Percentiles rank a stretch among this genome's conserved stretches.
phyloP scores from a whole-genome alignment of 75 land plant genomes.

The Pinus tabuliformis region DNA sequence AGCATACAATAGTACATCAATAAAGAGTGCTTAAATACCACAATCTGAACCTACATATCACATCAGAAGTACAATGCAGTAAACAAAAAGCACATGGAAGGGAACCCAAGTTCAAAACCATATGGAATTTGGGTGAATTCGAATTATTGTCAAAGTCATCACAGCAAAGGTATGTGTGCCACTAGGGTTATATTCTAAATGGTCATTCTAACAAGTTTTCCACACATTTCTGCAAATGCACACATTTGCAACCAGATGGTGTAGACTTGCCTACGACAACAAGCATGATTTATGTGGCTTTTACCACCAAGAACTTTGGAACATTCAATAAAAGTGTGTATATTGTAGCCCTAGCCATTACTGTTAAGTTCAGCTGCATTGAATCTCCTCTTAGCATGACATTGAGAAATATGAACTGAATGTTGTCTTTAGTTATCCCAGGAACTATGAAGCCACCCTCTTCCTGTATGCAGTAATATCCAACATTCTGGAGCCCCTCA shows the following conservation, averaged over 20 bases:
- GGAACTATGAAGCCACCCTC: background rate
- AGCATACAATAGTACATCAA: background rate
- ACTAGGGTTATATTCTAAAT: background rate
- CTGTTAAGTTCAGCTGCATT: too few species aligned
- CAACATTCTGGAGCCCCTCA: background rate
- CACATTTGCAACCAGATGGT: background rate
- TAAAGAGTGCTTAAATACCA: background rate
- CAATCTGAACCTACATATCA: background rate
- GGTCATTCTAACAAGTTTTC: background rate
- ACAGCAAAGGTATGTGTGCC: background rate
- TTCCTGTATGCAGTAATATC: background rate
- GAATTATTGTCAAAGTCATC: background rate
- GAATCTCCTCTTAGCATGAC: too few species aligned
- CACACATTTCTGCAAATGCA: background rate
- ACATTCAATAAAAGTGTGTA: background rate
- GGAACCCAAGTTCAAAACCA: background rate
- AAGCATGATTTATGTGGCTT: background rate
- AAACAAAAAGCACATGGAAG: background rate
- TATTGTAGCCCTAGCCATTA: background rate
- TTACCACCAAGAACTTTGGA: background rate
- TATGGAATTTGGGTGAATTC: background rate
- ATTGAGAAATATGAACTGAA: too few species aligned
- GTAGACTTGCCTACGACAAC: background rate
- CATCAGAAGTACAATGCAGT: background rate
- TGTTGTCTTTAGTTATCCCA: too few species aligned